Percentiles rank a stretch among this genome's conserved stretches.
These are phyloP conservation scores for Pythium insidiosum DNA, from an alignment of 352 stramenopile species.

Conservation along the genomic window DNA sequence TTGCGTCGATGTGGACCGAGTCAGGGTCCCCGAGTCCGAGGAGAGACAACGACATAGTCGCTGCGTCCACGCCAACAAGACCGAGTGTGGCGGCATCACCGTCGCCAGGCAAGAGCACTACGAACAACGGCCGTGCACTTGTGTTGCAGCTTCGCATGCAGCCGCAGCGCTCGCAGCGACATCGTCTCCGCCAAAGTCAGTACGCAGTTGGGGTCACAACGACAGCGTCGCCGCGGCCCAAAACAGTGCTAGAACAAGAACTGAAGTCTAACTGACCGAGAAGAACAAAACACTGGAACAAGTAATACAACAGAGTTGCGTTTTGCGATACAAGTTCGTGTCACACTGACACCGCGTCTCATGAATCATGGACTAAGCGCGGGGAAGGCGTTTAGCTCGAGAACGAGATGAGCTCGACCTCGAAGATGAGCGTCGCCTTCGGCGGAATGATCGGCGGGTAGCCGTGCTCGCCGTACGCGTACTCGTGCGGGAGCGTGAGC, in stretches of 20 bases:
- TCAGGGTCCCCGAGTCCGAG: slow-evolving; percentile 3
- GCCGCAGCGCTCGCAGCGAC: background rate
- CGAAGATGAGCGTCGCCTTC: slow-evolving; percentile 90
- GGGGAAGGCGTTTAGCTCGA: slow-evolving; percentile 21
- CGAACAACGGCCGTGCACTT: slow-evolving; percentile 6
- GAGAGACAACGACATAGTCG: background rate
- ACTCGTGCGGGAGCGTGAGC: slow-evolving; percentile 90
- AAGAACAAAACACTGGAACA: no score
- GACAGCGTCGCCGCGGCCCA: background rate
- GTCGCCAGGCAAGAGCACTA: no score
- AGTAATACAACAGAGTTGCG: no score
- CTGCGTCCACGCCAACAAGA: background rate
- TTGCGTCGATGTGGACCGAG: slow-evolving; percentile 54
- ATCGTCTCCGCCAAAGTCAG: background rate
- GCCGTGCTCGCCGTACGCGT: slow-evolving; percentile 89
- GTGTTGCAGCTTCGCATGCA: slow-evolving; percentile 4
- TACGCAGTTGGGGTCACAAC: background rate
- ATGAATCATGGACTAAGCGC: background rate
- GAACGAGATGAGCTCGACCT: slow-evolving; percentile 88
- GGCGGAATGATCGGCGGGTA: slow-evolving; percentile 87
- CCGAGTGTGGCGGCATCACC: no score
- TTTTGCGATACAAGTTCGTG: no score
- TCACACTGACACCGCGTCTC: background rate
- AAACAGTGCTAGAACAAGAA: background rate
- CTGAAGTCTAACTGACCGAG: background rate